Evolutionary conservation across 2,329 filamentous ascomycete genomes (phyloP).

Genomic region (Metarhizium anisopliae): DNA sequence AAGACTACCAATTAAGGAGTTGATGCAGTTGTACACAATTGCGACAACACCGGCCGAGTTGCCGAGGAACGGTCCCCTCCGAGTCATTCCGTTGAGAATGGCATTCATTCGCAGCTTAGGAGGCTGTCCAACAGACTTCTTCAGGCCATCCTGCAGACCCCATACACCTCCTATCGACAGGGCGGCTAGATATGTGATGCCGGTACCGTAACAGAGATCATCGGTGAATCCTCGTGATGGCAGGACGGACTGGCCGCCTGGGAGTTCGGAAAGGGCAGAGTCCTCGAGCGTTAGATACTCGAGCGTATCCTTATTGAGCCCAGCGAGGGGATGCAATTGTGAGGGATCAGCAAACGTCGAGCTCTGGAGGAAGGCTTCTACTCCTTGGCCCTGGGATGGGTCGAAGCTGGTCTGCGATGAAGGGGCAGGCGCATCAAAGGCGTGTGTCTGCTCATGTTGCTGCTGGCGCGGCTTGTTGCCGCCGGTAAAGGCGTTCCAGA

Average conservation of each 20-base stretch:
- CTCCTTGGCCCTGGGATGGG: constrained; percentile 65
- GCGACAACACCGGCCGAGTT: constrained; percentile 95
- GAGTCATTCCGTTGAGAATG: constrained; percentile 86
- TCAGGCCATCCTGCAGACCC: constrained; percentile 85
- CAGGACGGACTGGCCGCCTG: constrained; percentile 76
- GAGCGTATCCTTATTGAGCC: constrained; percentile 83
- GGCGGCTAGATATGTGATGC: constrained; percentile 85
- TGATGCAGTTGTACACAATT: constrained; percentile 91
- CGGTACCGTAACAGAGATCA: constrained; percentile 95
- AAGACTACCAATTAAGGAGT: constrained; percentile 70
- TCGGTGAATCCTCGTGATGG: constrained; percentile 97
- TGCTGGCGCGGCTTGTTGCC: constrained; percentile 41
- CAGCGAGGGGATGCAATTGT: constrained; percentile 84
- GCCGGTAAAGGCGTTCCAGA: constrained; percentile 55
- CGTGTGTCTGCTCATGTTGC: constrained; percentile 23
- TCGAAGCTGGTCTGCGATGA: constrained; percentile 55
- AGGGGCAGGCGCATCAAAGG: constrained; percentile 34
- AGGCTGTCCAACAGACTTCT: constrained; percentile 64
- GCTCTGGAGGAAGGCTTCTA: constrained; percentile 75
- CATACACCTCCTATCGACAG: constrained; percentile 80
- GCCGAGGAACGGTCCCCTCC: constrained; percentile 87
- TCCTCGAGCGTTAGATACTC: constrained; percentile 96
- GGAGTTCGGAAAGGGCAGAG: constrained; percentile 74
- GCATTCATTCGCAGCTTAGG: constrained; percentile 91
- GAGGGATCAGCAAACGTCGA: constrained; percentile 77